Evolutionary conservation across 179 eudicot genomes (phyloP).

Genomic region (Spinacia oleracea): DNA sequence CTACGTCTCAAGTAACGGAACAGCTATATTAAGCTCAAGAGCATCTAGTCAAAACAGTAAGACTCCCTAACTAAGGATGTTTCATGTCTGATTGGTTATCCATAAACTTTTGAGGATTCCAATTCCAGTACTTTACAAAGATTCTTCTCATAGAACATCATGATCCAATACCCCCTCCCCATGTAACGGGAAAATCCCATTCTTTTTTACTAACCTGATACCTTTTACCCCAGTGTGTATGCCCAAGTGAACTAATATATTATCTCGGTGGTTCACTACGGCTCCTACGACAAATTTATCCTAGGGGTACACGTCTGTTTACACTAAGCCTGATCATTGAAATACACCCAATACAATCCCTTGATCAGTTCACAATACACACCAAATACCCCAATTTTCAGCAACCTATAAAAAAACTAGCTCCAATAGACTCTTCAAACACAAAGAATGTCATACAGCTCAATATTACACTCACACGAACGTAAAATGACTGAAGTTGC

Average conservation of each 20-base stretch:
- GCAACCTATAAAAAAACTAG: too few species aligned
- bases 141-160: not conserved
- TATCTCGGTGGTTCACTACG: too few species aligned
- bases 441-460: too few species aligned
- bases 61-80: too few species aligned
- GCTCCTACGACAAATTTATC: too few species aligned
- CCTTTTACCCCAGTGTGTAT: not conserved
- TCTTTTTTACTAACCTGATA: not conserved
- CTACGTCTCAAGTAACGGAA: not conserved
- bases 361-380: not conserved
- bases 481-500: not conserved
- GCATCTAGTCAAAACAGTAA: not conserved
- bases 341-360: not conserved
- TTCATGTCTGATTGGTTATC: too few species aligned
- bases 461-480: not conserved
- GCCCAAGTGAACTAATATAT: not conserved
- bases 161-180: not conserved
- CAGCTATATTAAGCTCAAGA: not conserved
- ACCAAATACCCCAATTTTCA: not conserved
- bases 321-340: not conserved
- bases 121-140: too few species aligned
- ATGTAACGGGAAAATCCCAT: not conserved
- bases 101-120: not conserved
- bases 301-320: too few species aligned
- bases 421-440: not conserved